Percentiles rank a stretch among this genome's conserved stretches.
These are phyloP conservation scores for Talaromyces albobiverticillius DNA, from an alignment of 2,329 filamentous ascomycete genomes.

Conservation along the genomic window DNA sequence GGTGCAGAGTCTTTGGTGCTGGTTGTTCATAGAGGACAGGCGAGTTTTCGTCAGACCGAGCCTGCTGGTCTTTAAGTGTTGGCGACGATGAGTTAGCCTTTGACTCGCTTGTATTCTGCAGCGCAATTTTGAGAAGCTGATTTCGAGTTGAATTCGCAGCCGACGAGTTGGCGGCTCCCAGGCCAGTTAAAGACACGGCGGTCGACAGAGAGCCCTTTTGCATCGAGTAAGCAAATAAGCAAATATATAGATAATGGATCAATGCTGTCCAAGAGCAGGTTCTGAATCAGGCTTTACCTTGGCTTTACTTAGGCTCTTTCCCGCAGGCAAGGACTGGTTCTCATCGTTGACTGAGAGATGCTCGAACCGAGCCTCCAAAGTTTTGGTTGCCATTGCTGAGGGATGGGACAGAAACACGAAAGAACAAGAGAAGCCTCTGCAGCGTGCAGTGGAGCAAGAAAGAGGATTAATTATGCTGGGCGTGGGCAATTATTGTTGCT, in stretches of 20 bases:
- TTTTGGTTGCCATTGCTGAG: slow-evolving; percentile 66
- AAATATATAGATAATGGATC: too few relatives aligned
- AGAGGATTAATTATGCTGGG: background rate
- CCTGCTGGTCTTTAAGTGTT: slow-evolving; percentile 61
- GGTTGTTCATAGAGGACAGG: slow-evolving; percentile 57
- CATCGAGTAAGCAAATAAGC: slow-evolving; percentile 15
- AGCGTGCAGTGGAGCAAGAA: background rate
- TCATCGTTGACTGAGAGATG: slow-evolving; percentile 86
- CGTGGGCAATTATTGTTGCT: too few relatives aligned
- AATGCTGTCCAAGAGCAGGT: too few relatives aligned
- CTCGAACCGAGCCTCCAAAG: slow-evolving; percentile 84
- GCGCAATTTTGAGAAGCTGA: slow-evolving; percentile 80
- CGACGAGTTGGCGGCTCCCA: slow-evolving; percentile 42
- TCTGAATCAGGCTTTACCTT: slow-evolving; percentile 60
- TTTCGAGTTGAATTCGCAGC: slow-evolving; percentile 60
- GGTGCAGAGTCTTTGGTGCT: slow-evolving; percentile 64
- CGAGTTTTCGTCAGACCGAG: slow-evolving; percentile 34
- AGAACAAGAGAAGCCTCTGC: background rate
- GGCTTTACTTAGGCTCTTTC: slow-evolving; percentile 63
- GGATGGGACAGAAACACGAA: slow-evolving; percentile 4
- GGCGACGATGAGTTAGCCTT: slow-evolving; percentile 55
- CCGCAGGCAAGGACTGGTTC: slow-evolving; percentile 58
- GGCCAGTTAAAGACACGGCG: slow-evolving; percentile 47
- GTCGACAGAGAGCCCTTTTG: slow-evolving; percentile 46
- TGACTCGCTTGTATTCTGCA: slow-evolving; percentile 72